Conservation (phyloP, 75 land plant genomes). For the Cunninghamia lanceolata region DNA sequence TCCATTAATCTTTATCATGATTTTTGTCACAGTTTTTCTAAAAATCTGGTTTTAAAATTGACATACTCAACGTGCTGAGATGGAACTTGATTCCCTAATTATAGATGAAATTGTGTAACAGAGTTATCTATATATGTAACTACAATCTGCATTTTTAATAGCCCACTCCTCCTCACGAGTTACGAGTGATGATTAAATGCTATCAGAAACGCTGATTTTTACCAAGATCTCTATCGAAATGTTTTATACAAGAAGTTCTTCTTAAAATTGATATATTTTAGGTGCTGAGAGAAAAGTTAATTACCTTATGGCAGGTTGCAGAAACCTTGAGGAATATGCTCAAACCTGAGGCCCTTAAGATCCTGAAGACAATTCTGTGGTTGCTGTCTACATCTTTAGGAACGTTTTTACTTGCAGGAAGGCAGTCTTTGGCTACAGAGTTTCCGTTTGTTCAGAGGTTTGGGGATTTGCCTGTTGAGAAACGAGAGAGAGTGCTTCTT, state of each 20-base stretch:
- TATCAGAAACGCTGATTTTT: too few species aligned
- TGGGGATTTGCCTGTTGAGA: background rate
- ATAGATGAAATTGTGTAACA: too few species aligned
- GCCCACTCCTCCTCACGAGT: too few species aligned
- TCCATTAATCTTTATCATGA: too few species aligned
- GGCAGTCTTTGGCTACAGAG: background rate
- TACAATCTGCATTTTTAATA: too few species aligned
- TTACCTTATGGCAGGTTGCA: background rate
- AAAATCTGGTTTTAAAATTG: too few species aligned
- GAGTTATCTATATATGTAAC: too few species aligned
- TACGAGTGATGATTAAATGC: too few species aligned
- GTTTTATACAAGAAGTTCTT: background rate
- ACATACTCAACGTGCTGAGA: too few species aligned
- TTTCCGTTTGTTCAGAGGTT: constrained; percentile 4
- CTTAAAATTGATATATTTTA: background rate
- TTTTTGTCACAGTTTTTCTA: too few species aligned
- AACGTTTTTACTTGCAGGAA: constrained; percentile 8
- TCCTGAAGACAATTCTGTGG: constrained; percentile 9
- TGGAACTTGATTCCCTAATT: too few species aligned
- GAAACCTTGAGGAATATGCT: background rate
- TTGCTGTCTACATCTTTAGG: constrained; percentile 17
- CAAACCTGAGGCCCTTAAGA: background rate
- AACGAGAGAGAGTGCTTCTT: constrained; percentile 17
- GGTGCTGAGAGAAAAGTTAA: background rate
- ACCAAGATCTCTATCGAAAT: background rate